phyloP scores from a whole-genome alignment of 192 early-diverging fungal species.

The Thoreauomyces humboldtii region DNA sequence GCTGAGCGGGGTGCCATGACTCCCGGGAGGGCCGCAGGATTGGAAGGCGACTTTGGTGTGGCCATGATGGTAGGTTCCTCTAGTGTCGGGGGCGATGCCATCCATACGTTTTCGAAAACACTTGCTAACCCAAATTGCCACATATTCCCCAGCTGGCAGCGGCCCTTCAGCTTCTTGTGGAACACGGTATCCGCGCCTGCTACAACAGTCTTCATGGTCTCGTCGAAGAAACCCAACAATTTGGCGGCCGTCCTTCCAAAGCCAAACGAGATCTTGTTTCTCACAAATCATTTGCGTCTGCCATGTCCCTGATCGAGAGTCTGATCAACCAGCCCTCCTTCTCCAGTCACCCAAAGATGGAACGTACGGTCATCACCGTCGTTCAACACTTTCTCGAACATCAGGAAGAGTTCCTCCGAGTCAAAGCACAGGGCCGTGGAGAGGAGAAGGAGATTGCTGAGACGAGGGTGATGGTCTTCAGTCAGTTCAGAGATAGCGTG shows the following conservation, averaged over 20 bases:
- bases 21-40: slow-evolving; percentile 10
- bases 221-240: slow-evolving; percentile 18
- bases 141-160: slow-evolving; percentile 12
- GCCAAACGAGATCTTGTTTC: slow-evolving; percentile 7
- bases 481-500: slow-evolving; percentile 78
- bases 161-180: slow-evolving; percentile 30
- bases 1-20: slow-evolving; percentile 4
- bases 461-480: slow-evolving; percentile 80
- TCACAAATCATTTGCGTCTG: background rate
- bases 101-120: background rate
- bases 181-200: slow-evolving; percentile 33
- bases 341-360: slow-evolving; percentile 76
- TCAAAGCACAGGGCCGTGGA: background rate
- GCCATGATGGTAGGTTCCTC: slow-evolving; percentile 40
- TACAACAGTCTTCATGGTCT: background rate
- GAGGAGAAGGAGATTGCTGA: slow-evolving; percentile 32
- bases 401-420: slow-evolving; percentile 25
- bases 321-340: slow-evolving; percentile 6
- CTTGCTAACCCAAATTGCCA: background rate
- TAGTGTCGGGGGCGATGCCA: too few relatives aligned
- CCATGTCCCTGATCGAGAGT: slow-evolving; percentile 1
- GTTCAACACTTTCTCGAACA: slow-evolving; percentile 64
- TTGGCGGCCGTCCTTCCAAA: slow-evolving; percentile 5
- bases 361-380: slow-evolving; percentile 60
- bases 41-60: slow-evolving; percentile 59